A percentile compares a stretch with the other conserved stretches of the same genome.
Conservation (phyloP, 2,329 filamentous ascomycete genomes). For the Penicillium sclerotiorum region DNA sequence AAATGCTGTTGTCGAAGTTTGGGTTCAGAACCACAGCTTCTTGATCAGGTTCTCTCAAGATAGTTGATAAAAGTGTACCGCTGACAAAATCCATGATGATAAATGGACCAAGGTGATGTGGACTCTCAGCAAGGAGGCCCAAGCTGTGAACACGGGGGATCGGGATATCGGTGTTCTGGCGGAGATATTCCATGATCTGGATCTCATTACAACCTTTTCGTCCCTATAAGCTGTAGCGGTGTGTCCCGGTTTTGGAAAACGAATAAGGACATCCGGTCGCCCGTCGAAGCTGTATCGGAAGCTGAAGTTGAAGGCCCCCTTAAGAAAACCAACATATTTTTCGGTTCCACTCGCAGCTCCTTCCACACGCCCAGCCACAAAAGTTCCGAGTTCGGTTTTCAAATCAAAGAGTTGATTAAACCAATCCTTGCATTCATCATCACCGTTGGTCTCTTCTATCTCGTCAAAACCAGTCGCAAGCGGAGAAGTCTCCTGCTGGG, state of each 20-base stretch:
- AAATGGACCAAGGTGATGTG: conserved; percentile 23
- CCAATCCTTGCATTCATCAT: no score
- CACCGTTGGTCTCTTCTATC: no score
- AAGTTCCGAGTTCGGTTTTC: no score
- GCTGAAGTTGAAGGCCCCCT: conserved; percentile 25
- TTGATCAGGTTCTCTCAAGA: conserved; percentile 22
- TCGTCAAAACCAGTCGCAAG: no score
- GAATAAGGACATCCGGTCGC: conserved; percentile 22
- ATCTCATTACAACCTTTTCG: conserved; percentile 24
- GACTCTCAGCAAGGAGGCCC: conserved; percentile 19
- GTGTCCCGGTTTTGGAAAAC: conserved; percentile 23
- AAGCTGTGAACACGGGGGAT: conserved; percentile 24
- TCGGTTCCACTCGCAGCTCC: no score
- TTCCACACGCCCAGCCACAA: no score
- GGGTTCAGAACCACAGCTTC: conserved; percentile 18
- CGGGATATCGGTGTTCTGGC: conserved; percentile 23
- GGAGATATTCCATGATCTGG: conserved; percentile 24
- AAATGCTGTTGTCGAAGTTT: no score
- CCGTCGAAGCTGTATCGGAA: conserved; percentile 26
- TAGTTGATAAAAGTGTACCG: conserved; percentile 16
- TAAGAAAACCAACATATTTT: no score
- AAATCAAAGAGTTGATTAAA: no score
- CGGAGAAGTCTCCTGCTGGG: no score
- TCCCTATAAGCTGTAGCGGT: conserved; percentile 20
- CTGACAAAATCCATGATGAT: conserved; percentile 29